Evolutionary conservation across 257 asterid genomes (phyloP), one percentile per base, ranked within the genome.

Genomic region (Verbascum thapsus): DNA sequence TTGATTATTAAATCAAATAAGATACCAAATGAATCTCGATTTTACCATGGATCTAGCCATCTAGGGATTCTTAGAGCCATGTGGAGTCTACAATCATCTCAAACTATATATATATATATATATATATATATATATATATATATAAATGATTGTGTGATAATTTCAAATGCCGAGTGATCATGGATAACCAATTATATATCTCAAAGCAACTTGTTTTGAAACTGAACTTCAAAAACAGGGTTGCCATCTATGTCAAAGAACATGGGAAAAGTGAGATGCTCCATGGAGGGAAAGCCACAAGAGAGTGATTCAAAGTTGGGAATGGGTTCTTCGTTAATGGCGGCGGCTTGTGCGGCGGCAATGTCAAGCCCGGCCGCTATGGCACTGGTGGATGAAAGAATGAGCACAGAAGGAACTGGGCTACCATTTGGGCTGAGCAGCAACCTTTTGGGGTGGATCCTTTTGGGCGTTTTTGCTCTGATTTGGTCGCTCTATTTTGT

Each of bases 341-440:
- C 71, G 3, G 96, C 85, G 3, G 84, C 85, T 5, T 73, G 73
- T 10, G 92, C 90, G 20, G 86, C 91, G 35, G 78, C 81, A 37
- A 44, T 77, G 80, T 67, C 94, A 13, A 76, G 88, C 82, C 92
- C 99, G 2, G 69, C 75, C 12, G 96, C 98, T 32, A 64, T 90
- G 92, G 99, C 95, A 1, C 74, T 94, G 69, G 98, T 94, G 80
- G 99, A 94, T 43, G 98, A 94, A 45, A 85, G 99, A 76, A 43
- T 94, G 96, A 84, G 88, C 91, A 94, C 96, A 0, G 96, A 90
- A 55, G 98, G 98, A 69, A 86, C 95, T 0, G 99, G 98, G 18
- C 92, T 94, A 40, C 99, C 95, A 7, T 90, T 94, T 42, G 99
- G 98, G 34, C 71, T 94, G 68, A 94, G 95, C 92, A 83, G 84